Percentiles rank a stretch among this genome's conserved stretches.
Evolutionary conservation across 2,329 filamentous ascomycete species (phyloP).

Genomic region (Pestalotiopsis sp.): DNA sequence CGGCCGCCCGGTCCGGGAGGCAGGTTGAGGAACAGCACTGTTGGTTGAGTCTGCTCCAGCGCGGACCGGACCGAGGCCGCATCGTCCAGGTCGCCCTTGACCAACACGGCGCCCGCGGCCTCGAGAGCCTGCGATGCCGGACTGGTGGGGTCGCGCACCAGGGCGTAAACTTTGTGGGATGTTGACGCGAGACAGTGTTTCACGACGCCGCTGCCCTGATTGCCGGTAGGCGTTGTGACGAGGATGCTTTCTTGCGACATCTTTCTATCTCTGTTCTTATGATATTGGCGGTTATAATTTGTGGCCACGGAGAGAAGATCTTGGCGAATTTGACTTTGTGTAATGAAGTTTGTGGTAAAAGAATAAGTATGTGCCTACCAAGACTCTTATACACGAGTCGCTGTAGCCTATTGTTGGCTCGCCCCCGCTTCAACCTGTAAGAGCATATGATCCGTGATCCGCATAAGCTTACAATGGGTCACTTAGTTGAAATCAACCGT

Average conservation of each 20-base stretch:
- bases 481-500: no score
- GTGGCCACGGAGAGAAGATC: no score
- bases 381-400: no score
- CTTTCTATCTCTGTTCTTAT: background rate
- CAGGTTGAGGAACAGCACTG: conserved; percentile 8
- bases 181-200: background rate
- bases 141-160: conserved; percentile 8
- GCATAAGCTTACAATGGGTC: no score
- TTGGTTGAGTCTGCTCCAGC: background rate
- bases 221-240: conserved; percentile 10
- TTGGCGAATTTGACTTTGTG: no score
- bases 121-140: background rate
- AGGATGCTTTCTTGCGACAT: conserved; percentile 6
- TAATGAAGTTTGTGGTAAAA: no score
- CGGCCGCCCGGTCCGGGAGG: background rate
- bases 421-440: no score
- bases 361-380: no score
- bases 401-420: no score
- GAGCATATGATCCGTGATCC: no score
- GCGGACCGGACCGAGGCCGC: background rate
- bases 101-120: background rate
- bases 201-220: conserved; percentile 12
- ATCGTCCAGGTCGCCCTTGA: conserved; percentile 13
- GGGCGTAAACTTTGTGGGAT: background rate
- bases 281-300: background rate